Conservation (phyloP, 177 flowering plant genomes). For the Vitis hybrid region DNA sequence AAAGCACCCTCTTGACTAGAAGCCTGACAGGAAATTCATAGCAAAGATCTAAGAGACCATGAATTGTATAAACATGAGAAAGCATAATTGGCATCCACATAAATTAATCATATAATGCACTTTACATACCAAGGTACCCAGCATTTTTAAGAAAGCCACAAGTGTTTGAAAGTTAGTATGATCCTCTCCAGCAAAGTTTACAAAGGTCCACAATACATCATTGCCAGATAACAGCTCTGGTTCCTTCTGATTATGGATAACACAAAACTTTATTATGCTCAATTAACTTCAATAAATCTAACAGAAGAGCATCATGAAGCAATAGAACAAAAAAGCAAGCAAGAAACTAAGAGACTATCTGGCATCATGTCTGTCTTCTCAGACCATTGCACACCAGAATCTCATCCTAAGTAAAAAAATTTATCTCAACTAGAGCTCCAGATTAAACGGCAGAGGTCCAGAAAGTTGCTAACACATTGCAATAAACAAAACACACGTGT, state of each 20-base stretch:
- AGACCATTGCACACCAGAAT: neutral
- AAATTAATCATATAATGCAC: neutral
- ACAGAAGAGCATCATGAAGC: neutral
- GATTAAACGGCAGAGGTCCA: neutral
- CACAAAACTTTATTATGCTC: neutral
- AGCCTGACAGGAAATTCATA: slow-evolving; percentile 51
- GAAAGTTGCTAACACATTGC: neutral
- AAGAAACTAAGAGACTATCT: slow-evolving; percentile 4
- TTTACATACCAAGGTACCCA: slow-evolving; percentile 78
- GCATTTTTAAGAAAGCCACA: slow-evolving; percentile 91
- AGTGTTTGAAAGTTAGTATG: slow-evolving; percentile 89
- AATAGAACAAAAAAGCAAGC: neutral
- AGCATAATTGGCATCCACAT: too few species aligned
- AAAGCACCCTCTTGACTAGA: slow-evolving; percentile 89
- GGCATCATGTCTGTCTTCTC: neutral
- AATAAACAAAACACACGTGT: too few species aligned
- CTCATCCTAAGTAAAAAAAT: neutral
- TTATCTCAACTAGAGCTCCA: too few species aligned
- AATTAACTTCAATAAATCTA: neutral
- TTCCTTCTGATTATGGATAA: slow-evolving; percentile 56
- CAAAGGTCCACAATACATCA: slow-evolving; percentile 96
- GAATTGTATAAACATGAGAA: neutral
- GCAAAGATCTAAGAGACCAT: neutral
- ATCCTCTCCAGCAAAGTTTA: slow-evolving; percentile 96
- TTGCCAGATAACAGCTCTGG: slow-evolving; percentile 89